Conservation (phyloP, 345 rosid genomes). For the Hypericum perforatum region DNA sequence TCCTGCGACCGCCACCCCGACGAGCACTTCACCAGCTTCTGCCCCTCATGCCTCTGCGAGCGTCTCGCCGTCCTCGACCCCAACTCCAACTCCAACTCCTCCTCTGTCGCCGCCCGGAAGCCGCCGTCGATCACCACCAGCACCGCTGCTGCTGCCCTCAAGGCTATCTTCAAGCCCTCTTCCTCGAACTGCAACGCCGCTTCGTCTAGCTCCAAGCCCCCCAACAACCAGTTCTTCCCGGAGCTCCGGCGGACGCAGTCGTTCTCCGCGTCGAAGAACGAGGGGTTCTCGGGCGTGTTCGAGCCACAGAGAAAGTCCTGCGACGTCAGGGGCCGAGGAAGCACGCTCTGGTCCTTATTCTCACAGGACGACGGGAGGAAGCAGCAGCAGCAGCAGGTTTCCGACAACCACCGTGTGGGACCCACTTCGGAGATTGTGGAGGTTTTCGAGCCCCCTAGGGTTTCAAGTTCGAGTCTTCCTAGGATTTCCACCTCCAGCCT, state of each 20-base stretch:
- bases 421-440: constrained; percentile 11
- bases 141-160: constrained; percentile 50
- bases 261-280: constrained; percentile 88
- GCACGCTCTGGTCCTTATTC: constrained; percentile 70
- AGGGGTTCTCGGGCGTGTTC: constrained; percentile 58
- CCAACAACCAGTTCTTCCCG: constrained; percentile 33
- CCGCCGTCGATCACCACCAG: constrained; percentile 34
- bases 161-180: constrained; percentile 43
- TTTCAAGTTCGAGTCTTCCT: constrained; percentile 21
- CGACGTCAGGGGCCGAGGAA: constrained; percentile 72
- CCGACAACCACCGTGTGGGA: constrained; percentile 26
- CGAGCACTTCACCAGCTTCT: constrained; percentile 81
- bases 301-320: constrained; percentile 98
- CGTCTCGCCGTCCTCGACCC: constrained; percentile 78
- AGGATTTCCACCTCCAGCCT: constrained; percentile 35
- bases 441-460: constrained; percentile 1
- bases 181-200: constrained; percentile 3
- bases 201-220: neutral
- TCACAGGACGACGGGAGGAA: constrained; percentile 54
- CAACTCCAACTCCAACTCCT: constrained; percentile 17
- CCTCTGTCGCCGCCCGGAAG: constrained; percentile 44
- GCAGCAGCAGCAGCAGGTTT: constrained; percentile 21
- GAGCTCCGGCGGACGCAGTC: constrained; percentile 94
- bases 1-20: constrained; percentile 88
- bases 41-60: constrained; percentile 95